Percentiles rank a stretch among this genome's conserved stretches.
Evolutionary conservation across 2,329 filamentous ascomycete species (phyloP).

Genomic region (Fusarium sambucinum): DNA sequence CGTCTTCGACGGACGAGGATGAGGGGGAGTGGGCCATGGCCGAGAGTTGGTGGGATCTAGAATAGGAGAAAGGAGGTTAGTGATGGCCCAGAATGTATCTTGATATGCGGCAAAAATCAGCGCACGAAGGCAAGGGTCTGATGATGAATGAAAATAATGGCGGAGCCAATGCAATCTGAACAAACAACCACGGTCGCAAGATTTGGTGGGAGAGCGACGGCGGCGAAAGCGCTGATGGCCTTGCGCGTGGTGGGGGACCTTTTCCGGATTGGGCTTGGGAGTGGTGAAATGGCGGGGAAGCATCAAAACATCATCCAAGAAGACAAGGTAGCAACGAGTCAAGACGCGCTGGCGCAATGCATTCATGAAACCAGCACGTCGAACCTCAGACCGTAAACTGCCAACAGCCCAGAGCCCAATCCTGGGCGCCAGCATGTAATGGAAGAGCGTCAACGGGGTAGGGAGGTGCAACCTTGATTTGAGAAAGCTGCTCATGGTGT

Average conservation of each 20-base stretch:
- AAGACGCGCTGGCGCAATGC: constrained; percentile 19
- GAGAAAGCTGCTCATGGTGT: constrained; percentile 56
- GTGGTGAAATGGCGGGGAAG: constrained; percentile 49
- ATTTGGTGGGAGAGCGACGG: constrained; percentile 41
- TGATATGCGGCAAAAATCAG: constrained; percentile 25
- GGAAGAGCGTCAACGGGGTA: constrained; percentile 13
- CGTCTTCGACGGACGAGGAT: constrained; percentile 84
- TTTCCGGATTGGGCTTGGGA: constrained; percentile 49
- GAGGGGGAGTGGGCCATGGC: constrained; percentile 79
- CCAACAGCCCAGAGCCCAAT: constrained; percentile 9
- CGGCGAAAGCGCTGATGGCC: constrained; percentile 44
- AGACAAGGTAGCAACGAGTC: constrained; percentile 38
- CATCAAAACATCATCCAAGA: constrained; percentile 46
- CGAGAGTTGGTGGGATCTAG: constrained; percentile 67
- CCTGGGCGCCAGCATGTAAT: constrained; percentile 6
- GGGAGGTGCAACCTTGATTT: constrained; percentile 57
- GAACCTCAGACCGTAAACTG: constrained; percentile 13
- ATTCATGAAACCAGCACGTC: background rate
- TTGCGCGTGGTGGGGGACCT: constrained; percentile 47
- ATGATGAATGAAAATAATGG: constrained; percentile 35
- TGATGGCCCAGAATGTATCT: constrained; percentile 27
- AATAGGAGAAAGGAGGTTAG: constrained; percentile 24
- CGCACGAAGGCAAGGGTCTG: constrained; percentile 18
- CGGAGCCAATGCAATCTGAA: constrained; percentile 41
- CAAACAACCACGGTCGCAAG: constrained; percentile 44